Conservation (phyloP, 352 stramenopile species). For the Thalassiosira hispida region DNA sequence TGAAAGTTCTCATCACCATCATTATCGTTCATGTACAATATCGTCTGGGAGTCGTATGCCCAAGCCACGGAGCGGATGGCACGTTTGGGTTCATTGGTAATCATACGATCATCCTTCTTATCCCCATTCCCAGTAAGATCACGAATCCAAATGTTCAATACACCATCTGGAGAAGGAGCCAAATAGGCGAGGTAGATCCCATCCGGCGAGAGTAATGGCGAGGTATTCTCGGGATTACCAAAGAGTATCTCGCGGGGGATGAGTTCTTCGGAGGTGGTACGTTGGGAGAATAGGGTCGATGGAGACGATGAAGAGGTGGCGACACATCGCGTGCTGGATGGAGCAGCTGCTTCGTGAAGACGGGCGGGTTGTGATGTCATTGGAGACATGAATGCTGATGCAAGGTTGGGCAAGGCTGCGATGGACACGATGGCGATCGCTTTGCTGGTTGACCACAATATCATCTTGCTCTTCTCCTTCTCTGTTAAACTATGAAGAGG, state of each 20-base stretch:
- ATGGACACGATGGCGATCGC: no score
- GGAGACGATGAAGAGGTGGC: no score
- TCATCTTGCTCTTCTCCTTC: no score
- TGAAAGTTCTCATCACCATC: constrained; percentile 73
- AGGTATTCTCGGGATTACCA: constrained; percentile 64
- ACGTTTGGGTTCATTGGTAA: constrained; percentile 62
- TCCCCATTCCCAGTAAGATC: constrained; percentile 13
- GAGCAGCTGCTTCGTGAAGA: no score
- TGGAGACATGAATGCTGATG: no score
- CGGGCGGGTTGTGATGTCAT: no score
- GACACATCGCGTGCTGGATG: no score
- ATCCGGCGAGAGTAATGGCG: constrained; percentile 58
- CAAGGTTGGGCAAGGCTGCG: no score
- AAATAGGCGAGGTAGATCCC: constrained; percentile 59
- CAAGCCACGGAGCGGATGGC: constrained; percentile 58
- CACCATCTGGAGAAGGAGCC: constrained; percentile 44
- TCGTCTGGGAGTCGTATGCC: constrained; percentile 57
- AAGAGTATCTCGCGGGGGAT: constrained; percentile 47
- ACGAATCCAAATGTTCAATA: constrained; percentile 59
- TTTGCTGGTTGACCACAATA: no score
- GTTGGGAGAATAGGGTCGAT: no score
- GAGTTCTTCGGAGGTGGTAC: no score
- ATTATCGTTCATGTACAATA: constrained; percentile 68
- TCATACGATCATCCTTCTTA: constrained; percentile 36
- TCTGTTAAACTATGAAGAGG: no score